Evolutionary conservation across 2,329 filamentous ascomycete species (phyloP).

Genomic region (Cercospora beticola): DNA sequence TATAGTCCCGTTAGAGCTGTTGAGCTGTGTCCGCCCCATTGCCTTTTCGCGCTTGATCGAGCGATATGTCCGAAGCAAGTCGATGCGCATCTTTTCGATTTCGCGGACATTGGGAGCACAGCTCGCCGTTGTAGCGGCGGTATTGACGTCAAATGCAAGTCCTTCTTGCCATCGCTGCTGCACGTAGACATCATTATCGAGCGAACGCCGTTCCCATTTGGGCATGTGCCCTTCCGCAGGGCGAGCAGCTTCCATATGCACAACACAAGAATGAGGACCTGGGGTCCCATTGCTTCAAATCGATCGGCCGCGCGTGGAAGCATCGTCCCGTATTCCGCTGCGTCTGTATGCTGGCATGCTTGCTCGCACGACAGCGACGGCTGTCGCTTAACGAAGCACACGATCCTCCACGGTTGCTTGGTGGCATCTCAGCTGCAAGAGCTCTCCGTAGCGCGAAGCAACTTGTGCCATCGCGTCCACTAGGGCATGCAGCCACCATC

Average conservation of each 20-base stretch:
- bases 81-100: conserved; percentile 8
- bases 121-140: background rate
- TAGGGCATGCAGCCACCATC: conserved; percentile 13
- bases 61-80: conserved; percentile 21
- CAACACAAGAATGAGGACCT: conserved; percentile 8
- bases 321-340: conserved; percentile 8
- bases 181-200: conserved; percentile 21
- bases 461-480: conserved; percentile 23
- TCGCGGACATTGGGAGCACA: conserved; percentile 16
- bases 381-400: background rate
- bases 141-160: conserved; percentile 23
- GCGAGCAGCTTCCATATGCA: conserved; percentile 4
- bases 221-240: background rate
- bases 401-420: conserved; percentile 7
- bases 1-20: conserved; percentile 8
- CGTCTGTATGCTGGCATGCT: conserved; percentile 1
- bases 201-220: background rate
- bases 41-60: conserved; percentile 20
- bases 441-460: conserved; percentile 12
- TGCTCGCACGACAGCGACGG: background rate
- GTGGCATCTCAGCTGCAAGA: conserved; percentile 13
- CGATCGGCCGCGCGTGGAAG: conserved; percentile 21
- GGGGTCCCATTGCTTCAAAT: background rate
- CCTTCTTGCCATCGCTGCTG: conserved; percentile 17
- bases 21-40: conserved; percentile 11